These are phyloP conservation scores for Eucommia ulmoides DNA, from an alignment of 257 asterid species.

Conservation along the genomic window DNA sequence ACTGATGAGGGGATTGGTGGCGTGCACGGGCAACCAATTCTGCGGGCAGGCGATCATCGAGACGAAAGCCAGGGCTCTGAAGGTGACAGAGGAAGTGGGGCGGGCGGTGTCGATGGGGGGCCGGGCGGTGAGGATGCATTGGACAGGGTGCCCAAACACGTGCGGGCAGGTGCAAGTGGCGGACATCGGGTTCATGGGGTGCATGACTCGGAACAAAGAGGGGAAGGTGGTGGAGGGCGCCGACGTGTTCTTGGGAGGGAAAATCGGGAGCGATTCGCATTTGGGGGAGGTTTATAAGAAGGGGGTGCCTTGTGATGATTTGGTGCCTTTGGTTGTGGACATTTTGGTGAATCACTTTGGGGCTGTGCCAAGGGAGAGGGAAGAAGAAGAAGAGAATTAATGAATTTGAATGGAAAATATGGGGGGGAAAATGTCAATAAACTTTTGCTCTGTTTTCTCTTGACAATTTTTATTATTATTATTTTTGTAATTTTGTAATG, in stretches of 20 bases:
- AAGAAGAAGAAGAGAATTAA: constrained; percentile 70
- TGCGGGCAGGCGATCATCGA: constrained; percentile 97
- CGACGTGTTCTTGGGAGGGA: constrained; percentile 77
- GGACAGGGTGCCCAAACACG: constrained; percentile 93
- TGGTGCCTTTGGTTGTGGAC: constrained; percentile 73
- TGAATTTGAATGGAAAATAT: too few species aligned
- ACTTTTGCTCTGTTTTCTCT: too few species aligned
- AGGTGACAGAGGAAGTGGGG: constrained; percentile 69
- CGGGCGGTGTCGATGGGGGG: constrained; percentile 48
- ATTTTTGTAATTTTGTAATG: too few species aligned
- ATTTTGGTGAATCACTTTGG: constrained; percentile 63
- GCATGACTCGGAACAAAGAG: constrained; percentile 52
- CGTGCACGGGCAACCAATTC: constrained; percentile 94
- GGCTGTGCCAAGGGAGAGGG: constrained; percentile 57
- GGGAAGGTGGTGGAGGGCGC: constrained; percentile 83
- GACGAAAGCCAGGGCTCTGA: constrained; percentile 70
- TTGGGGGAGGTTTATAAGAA: constrained; percentile 79
- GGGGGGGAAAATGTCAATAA: too few species aligned
- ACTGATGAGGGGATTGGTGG: constrained; percentile 76
- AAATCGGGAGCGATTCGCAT: constrained; percentile 89
- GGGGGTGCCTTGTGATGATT: constrained; percentile 81
- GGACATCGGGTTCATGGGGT: constrained; percentile 97
- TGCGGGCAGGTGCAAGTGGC: constrained; percentile 97
- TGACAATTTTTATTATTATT: too few species aligned
- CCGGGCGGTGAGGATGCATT: constrained; percentile 83